Conservation (phyloP, 352 stramenopile species). For the Pythium volutum region DNA sequence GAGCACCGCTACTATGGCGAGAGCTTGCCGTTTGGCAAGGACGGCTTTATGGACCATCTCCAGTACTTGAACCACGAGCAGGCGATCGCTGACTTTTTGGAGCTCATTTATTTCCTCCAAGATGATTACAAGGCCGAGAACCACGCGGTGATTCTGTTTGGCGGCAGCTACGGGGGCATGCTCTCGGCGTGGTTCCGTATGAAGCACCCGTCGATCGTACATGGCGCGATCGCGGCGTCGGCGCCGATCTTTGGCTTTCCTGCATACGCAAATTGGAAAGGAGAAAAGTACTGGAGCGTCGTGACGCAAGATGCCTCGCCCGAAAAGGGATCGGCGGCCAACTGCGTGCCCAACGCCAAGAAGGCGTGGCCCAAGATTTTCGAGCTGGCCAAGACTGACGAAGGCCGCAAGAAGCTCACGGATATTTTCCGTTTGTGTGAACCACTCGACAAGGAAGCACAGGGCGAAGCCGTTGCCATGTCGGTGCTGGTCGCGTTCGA, state of each 20-base stretch:
- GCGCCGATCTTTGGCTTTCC: slow-evolving; percentile 92
- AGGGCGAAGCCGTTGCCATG: slow-evolving; percentile 69
- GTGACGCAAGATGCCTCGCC: slow-evolving; percentile 75
- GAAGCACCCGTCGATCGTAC: slow-evolving; percentile 92
- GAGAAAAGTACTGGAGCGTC: slow-evolving; percentile 81
- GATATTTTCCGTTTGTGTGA: slow-evolving; percentile 67
- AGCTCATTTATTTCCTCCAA: slow-evolving; percentile 58
- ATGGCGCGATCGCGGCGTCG: slow-evolving; percentile 92
- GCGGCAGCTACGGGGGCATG: slow-evolving; percentile 96
- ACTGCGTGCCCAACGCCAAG: slow-evolving; percentile 84
- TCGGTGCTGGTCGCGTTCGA: slow-evolving; percentile 86
- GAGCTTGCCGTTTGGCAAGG: background rate
- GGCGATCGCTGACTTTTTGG: background rate
- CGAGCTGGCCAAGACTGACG: slow-evolving; percentile 52
- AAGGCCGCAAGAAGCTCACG: slow-evolving; percentile 48
- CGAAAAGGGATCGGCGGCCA: slow-evolving; percentile 56
- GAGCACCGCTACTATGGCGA: slow-evolving; percentile 35
- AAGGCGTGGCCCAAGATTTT: slow-evolving; percentile 80
- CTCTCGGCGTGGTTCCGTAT: slow-evolving; percentile 93
- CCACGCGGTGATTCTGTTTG: slow-evolving; percentile 92
- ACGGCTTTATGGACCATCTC: slow-evolving; percentile 32
- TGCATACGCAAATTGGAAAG: slow-evolving; percentile 56
- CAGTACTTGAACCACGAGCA: background rate
- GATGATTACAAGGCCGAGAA: slow-evolving; percentile 58
- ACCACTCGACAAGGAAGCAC: slow-evolving; percentile 39